A percentile compares a stretch with the other conserved stretches of the same genome.
Conservation (phyloP, 2,329 filamentous ascomycete species). For the Elsinoe ampelina region DNA sequence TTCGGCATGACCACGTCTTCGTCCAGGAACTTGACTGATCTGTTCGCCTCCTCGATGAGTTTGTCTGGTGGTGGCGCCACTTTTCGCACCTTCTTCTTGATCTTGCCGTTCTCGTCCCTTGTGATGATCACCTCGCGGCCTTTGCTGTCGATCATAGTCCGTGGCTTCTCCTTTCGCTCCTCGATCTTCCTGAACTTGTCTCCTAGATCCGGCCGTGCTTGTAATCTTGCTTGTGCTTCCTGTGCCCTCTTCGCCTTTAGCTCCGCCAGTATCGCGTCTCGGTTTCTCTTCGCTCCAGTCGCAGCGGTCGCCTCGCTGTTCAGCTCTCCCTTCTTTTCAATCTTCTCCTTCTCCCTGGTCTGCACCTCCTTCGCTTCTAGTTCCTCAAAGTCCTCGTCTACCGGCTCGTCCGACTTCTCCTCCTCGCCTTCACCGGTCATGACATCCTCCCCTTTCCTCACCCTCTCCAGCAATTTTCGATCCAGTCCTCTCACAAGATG, state of each 20-base stretch:
- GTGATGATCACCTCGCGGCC: slow-evolving; percentile 51
- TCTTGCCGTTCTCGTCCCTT: slow-evolving; percentile 50
- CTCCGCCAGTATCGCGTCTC: slow-evolving; percentile 52
- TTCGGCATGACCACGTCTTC: slow-evolving; percentile 24
- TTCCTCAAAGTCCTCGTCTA: slow-evolving; percentile 42
- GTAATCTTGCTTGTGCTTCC: slow-evolving; percentile 34
- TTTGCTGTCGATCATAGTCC: slow-evolving; percentile 47
- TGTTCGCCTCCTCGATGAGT: slow-evolving; percentile 20
- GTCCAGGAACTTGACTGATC: slow-evolving; percentile 23
- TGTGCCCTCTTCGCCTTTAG: slow-evolving; percentile 46
- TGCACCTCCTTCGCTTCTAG: slow-evolving; percentile 59
- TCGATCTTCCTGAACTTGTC: slow-evolving; percentile 47
- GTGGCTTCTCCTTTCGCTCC: slow-evolving; percentile 40
- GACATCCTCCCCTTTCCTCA: slow-evolving; percentile 56
- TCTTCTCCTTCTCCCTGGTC: slow-evolving; percentile 52
- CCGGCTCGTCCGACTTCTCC: slow-evolving; percentile 32
- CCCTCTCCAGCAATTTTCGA: slow-evolving; percentile 64
- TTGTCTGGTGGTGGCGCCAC: slow-evolving; percentile 22
- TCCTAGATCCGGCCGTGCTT: slow-evolving; percentile 42
- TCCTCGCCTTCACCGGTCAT: slow-evolving; percentile 29
- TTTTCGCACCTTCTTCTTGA: slow-evolving; percentile 53
- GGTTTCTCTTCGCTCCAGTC: slow-evolving; percentile 42
- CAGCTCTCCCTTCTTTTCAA: slow-evolving; percentile 34
- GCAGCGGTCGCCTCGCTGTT: slow-evolving; percentile 28
- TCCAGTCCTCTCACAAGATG: slow-evolving; percentile 90